phyloP scores from a whole-genome alignment of 345 rosid genomes.

The Carallia pectinifolia region DNA sequence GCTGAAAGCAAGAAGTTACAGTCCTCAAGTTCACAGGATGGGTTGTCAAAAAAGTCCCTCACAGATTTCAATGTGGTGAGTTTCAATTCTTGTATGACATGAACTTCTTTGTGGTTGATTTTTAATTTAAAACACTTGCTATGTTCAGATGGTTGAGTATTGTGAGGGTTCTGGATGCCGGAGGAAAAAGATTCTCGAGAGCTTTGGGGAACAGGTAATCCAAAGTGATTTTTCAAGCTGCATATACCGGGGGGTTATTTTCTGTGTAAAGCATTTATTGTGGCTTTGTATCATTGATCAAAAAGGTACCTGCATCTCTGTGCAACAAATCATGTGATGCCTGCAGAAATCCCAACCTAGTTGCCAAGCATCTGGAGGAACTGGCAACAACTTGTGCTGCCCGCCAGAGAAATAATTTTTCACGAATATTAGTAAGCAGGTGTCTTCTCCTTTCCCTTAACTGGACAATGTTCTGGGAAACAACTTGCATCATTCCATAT shows the following conservation, averaged over 20 bases:
- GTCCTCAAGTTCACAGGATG: slow-evolving; percentile 46
- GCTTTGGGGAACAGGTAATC: slow-evolving; percentile 89
- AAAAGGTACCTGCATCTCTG: slow-evolving; percentile 56
- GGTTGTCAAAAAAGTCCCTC: slow-evolving; percentile 48
- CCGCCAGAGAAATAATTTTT: slow-evolving; percentile 53
- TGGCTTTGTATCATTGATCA: slow-evolving; percentile 3
- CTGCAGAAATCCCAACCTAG: slow-evolving; percentile 73
- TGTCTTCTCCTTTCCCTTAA: slow-evolving; percentile 17
- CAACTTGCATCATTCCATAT: neutral
- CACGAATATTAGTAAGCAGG: slow-evolving; percentile 62
- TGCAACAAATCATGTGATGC: slow-evolving; percentile 84
- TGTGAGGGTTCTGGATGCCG: slow-evolving; percentile 94
- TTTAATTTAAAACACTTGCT: slow-evolving; percentile 12
- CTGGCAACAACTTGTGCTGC: slow-evolving; percentile 41
- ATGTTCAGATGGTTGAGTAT: slow-evolving; percentile 75
- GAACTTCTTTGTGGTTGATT: slow-evolving; percentile 12
- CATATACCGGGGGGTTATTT: neutral
- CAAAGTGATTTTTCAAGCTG: neutral
- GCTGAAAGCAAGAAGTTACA: slow-evolving; percentile 59
- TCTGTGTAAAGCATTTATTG: neutral
- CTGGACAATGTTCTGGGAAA: neutral
- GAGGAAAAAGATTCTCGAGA: slow-evolving; percentile 77
- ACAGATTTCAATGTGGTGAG: slow-evolving; percentile 72
- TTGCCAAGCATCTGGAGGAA: slow-evolving; percentile 62
- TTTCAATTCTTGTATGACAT: slow-evolving; percentile 2